phyloP scores from a whole-genome alignment of 2,329 filamentous ascomycete species.

The Phialophora verrucosa region DNA sequence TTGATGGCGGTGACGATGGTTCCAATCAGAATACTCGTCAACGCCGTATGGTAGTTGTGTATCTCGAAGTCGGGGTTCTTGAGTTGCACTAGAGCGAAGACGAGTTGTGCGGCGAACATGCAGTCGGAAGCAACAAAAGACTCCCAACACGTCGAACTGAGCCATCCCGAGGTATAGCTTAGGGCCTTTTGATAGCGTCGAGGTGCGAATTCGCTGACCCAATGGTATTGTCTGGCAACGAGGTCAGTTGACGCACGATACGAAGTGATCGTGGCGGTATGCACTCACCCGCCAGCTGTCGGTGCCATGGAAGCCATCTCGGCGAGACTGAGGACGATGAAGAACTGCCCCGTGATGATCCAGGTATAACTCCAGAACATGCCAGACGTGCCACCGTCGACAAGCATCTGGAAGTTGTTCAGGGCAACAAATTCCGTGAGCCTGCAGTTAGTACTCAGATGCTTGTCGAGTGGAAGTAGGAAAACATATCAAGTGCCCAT shows the following conservation, averaged over 20 bases:
- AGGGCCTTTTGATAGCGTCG: constrained; percentile 57
- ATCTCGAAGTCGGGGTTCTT: constrained; percentile 50
- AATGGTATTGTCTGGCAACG: constrained; percentile 47
- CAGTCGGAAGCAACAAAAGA: constrained; percentile 22
- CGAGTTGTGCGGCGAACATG: constrained; percentile 23
- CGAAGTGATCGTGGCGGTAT: not conserved
- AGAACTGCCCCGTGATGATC: constrained; percentile 70
- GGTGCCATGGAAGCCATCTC: constrained; percentile 66
- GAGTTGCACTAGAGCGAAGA: constrained; percentile 48
- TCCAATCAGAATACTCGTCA: constrained; percentile 56
- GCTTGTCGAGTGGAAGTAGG: not conserved
- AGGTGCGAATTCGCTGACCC: constrained; percentile 62
- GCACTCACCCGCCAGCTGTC: constrained; percentile 49
- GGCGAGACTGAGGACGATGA: constrained; percentile 63
- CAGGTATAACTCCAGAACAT: constrained; percentile 45
- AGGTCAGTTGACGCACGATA: not conserved
- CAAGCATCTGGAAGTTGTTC: constrained; percentile 27
- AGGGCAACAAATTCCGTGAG: constrained; percentile 23
- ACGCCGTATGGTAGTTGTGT: constrained; percentile 56
- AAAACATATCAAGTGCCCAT: constrained; percentile 24
- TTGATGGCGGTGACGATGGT: constrained; percentile 53
- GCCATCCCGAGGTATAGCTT: constrained; percentile 60
- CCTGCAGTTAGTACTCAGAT: constrained; percentile 5
- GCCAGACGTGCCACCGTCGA: constrained; percentile 32
- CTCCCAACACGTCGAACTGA: constrained; percentile 38